Evolutionary conservation across 805 yeast genomes (phyloP).

Genomic region (Candida golubevii): DNA sequence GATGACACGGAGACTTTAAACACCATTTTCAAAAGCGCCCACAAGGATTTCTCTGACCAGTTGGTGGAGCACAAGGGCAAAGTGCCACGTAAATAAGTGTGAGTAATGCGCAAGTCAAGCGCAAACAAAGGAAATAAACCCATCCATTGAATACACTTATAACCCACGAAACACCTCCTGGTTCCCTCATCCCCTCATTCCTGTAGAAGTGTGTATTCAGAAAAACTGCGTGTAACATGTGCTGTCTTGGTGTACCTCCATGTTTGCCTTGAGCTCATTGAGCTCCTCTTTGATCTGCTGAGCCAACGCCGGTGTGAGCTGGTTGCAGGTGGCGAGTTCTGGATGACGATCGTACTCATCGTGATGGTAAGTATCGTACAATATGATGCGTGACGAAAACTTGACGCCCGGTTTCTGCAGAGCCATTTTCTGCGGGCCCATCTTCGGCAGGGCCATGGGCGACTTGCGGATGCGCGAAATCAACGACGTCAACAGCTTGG

Average conservation of each 20-base stretch:
- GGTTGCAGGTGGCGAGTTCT: slow-evolving; percentile 88
- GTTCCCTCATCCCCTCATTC: neutral
- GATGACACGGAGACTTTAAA: slow-evolving; percentile 38
- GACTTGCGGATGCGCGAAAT: slow-evolving; percentile 26
- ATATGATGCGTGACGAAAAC: slow-evolving; percentile 76
- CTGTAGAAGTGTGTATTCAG: slow-evolving; percentile 22
- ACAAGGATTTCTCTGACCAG: slow-evolving; percentile 22
- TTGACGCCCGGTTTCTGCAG: slow-evolving; percentile 35
- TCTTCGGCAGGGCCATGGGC: slow-evolving; percentile 13
- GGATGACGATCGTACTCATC: slow-evolving; percentile 91
- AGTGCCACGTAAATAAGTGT: slow-evolving; percentile 11
- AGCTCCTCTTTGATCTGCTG: slow-evolving; percentile 82
- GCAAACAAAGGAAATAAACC: too few species aligned
- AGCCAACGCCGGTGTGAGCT: slow-evolving; percentile 80
- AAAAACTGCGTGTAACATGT: slow-evolving; percentile 81
- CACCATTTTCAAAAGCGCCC: slow-evolving; percentile 45
- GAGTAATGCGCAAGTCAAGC: too few species aligned
- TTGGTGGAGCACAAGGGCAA: slow-evolving; percentile 14
- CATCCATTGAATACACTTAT: too few species aligned
- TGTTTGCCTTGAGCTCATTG: slow-evolving; percentile 69
- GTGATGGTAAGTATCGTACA: slow-evolving; percentile 79
- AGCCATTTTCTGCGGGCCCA: slow-evolving; percentile 7
- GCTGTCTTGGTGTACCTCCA: slow-evolving; percentile 81
- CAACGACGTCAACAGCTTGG: slow-evolving; percentile 30
- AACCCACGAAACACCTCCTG: neutral